These are phyloP conservation scores for Cinchona pubescens DNA, from an alignment of 257 asterid species.

Conservation along the genomic window DNA sequence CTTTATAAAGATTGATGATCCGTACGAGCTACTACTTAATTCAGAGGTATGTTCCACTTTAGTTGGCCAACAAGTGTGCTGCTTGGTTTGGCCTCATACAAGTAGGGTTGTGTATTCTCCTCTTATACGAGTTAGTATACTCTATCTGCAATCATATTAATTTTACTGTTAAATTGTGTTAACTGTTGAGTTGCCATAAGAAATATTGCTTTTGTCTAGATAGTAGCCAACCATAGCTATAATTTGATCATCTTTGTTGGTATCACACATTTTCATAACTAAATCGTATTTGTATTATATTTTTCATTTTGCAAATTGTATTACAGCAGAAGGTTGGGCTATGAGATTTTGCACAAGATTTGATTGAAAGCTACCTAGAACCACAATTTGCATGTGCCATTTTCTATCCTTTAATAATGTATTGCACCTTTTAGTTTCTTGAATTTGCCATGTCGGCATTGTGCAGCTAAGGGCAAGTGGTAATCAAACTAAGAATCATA, in stretches of 20 bases:
- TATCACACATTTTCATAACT: not conserved
- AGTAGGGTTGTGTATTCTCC: no score
- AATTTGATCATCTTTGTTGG: not conserved
- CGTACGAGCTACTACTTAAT: constrained; percentile 81
- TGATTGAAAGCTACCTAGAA: constrained; percentile 74
- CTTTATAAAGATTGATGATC: constrained; percentile 96
- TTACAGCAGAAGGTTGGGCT: constrained; percentile 55
- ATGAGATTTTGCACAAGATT: constrained; percentile 57
- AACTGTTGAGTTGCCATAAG: not conserved
- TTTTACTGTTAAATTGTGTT: not conserved
- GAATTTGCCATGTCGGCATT: no score
- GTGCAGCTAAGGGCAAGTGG: no score
- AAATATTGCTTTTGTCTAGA: not conserved
- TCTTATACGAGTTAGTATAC: no score
- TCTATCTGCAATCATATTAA: not conserved
- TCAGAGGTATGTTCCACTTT: constrained; percentile 60
- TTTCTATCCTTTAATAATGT: no score
- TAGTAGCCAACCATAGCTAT: not conserved
- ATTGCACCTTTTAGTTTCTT: no score
- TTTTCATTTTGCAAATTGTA: constrained; percentile 57
- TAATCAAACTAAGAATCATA: no score
- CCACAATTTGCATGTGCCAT: no score
- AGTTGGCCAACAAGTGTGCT: not conserved
- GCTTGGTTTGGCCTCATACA: constrained; percentile 18
- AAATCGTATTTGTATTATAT: not conserved